Base-by-base conservation (phyloP, 306 rosid species). In the Trifolium repens region DNA sequence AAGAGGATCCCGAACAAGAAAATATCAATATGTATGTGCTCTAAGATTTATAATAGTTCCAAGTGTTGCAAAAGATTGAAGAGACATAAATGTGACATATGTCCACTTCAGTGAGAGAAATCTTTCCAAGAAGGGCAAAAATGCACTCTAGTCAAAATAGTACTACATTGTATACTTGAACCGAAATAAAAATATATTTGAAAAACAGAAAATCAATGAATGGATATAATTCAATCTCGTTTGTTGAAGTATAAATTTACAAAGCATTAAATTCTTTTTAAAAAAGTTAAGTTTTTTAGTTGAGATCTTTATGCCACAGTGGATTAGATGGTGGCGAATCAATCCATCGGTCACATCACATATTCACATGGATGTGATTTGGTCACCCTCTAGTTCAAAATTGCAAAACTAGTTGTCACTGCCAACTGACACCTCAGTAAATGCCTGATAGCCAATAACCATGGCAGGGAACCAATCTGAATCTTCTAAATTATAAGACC, bases 171-270 rank as follows among this genome's bases (percentile, higher is more conserved):
- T 13, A 47, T 14, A 50, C 22, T 22, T 12, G 26, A 12, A 32
- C 40, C 26, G 43, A 69, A 62, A 52, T 50, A 30, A 35, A 49
- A 76, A 54, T 70, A 66, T 19, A 55, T 65, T 27, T 26, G n/a
- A 54, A 76, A 44, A 74, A 86, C 72, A 77, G 62, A 59, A 60
- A 76, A 14, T 4, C 15, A 44, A 1, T 35, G 24, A 73, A 55
- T 30, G 60, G 27, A 46, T 30, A 52, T 69, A 44, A 24, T 49
- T 77, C 26, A 52, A 62, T n/a, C 69, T 71, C 70, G 26, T 43
- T 64, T n/a, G 22, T 12, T 30, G 62, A 62, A 50, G n/a, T 67
- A 47, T 4, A 1, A 43, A 0, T 12, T 12, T 46, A 46, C 52
- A 13, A 46, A 46, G 52, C 52, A 4, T 46, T 62, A 53, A 3